These are phyloP conservation scores for Umbellularia californica DNA, from an alignment of 164 flowering plant species.

Conservation along the genomic window DNA sequence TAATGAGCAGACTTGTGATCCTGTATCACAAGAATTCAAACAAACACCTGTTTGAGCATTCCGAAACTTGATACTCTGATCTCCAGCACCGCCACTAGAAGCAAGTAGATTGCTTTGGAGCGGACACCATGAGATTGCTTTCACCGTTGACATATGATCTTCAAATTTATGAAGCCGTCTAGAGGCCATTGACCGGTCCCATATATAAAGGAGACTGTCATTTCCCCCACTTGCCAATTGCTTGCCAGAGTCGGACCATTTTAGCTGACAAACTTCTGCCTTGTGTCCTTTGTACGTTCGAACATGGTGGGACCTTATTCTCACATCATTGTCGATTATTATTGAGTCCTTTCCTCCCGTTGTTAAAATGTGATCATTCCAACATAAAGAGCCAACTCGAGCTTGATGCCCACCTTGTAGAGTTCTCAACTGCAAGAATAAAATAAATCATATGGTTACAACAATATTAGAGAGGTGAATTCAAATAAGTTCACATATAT, in stretches of 20 bases:
- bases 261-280: slow-evolving; percentile 58
- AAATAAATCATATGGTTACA: no score
- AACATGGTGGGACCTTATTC: slow-evolving; percentile 42
- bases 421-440: neutral
- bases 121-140: slow-evolving; percentile 73
- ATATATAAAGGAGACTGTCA: slow-evolving; percentile 53
- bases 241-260: slow-evolving; percentile 60
- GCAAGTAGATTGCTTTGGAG: slow-evolving; percentile 55
- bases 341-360: neutral
- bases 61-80: slow-evolving; percentile 60
- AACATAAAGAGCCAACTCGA: neutral
- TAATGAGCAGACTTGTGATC: slow-evolving; percentile 59
- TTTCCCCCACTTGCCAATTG: slow-evolving; percentile 65
- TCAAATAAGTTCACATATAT: no score
- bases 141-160: slow-evolving; percentile 61
- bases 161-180: slow-evolving; percentile 59
- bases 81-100: slow-evolving; percentile 57
- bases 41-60: slow-evolving; percentile 58
- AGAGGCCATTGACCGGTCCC: slow-evolving; percentile 45
- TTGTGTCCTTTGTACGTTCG: slow-evolving; percentile 52
- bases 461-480: no score
- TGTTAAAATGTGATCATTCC: neutral
- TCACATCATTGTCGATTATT: slow-evolving; percentile 5
- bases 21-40: slow-evolving; percentile 57
- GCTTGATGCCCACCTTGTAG: neutral